Conservation (phyloP, 345 rosid genomes). For the Lagerstroemia speciosa region DNA sequence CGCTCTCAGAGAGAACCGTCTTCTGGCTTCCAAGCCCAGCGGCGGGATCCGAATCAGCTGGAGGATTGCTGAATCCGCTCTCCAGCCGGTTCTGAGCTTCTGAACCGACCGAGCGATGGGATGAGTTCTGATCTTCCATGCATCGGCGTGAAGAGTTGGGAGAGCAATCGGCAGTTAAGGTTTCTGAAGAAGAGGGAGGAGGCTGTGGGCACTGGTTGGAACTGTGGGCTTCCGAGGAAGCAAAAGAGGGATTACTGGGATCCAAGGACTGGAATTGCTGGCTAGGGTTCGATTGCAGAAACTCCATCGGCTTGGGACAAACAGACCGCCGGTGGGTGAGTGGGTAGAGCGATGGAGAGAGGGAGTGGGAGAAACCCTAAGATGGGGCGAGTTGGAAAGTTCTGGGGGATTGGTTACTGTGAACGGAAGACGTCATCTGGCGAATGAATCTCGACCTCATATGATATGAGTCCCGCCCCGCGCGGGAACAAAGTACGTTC, state of each 20-base stretch:
- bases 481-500: too few relatives aligned
- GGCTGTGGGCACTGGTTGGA: slow-evolving; percentile 9
- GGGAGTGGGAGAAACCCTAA: too few relatives aligned
- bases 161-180: slow-evolving; percentile 5
- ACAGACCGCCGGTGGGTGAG: too few relatives aligned
- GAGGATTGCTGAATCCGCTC: slow-evolving; percentile 2
- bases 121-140: not conserved
- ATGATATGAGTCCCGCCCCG: too few relatives aligned
- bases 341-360: too few relatives aligned
- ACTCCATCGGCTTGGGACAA: slow-evolving; percentile 20
- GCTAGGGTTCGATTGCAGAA: slow-evolving; percentile 14
- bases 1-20: slow-evolving; percentile 52
- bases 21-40: slow-evolving; percentile 21
- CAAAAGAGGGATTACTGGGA: slow-evolving; percentile 9
- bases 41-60: slow-evolving; percentile 2
- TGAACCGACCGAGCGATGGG: not conserved
- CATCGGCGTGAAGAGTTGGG: slow-evolving; percentile 9
- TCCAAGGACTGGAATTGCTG: slow-evolving; percentile 15
- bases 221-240: slow-evolving; percentile 8
- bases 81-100: slow-evolving; percentile 3
- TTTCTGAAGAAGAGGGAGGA: slow-evolving; percentile 6
- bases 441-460: too few relatives aligned
- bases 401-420: too few relatives aligned
- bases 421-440: too few relatives aligned
- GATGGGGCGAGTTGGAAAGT: too few relatives aligned